Evolutionary conservation across 2,329 filamentous ascomycete genomes (phyloP), one percentile per base, ranked within the genome.

Genomic region (Arthrocladium fulminans): DNA sequence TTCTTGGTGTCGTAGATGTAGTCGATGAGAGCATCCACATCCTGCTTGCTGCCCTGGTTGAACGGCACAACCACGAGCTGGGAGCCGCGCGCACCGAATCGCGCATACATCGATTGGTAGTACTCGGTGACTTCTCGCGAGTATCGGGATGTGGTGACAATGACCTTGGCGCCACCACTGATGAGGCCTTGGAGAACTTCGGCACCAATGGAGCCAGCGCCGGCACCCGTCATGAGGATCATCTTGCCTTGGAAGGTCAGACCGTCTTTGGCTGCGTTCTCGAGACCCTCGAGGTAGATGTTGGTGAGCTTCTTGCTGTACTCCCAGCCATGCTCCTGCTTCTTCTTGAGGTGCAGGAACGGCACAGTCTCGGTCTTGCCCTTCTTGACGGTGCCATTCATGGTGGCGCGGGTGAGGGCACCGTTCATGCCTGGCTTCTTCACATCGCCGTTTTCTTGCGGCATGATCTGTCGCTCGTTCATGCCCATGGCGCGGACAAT

Each of bases 251-350:
- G 80, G 74, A 94, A 98, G 40, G 83, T 92, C 51, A 98, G 82
- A 66, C 92, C 92, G 48, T 80, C 76, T 61, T 82, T 85, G 56
- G 92, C 92, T 56, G 89, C 88, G 54, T 89, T 80, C 71, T 95
- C 89, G 25, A 98, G 72, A 54, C 88, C 88, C 65, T 96, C 88
- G 27, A 98, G 80, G 66, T 98, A 98, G 59, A 89, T 70, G 49
- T 87, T 86, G 20, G 92, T 97, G 50, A 98, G 79, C 74, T 94
- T 96, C 79, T 97, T 98, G 80, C 88, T 97, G 75, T 97, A 98
- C 63, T 97, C 89, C 92, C 92, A 98, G 53, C 90, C 90, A 62
- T 95, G 85, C 53, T 89, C 80, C 47, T 86, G 82, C 70, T 94
- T 94, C 68, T 88, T 86, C 79, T 96, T 96, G 50, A 98, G 75